Percentiles rank a stretch among this genome's conserved stretches.
These are phyloP conservation scores for Flaveria floridana DNA, from an alignment of 140 eudicot genomes.

Conservation along the genomic window DNA sequence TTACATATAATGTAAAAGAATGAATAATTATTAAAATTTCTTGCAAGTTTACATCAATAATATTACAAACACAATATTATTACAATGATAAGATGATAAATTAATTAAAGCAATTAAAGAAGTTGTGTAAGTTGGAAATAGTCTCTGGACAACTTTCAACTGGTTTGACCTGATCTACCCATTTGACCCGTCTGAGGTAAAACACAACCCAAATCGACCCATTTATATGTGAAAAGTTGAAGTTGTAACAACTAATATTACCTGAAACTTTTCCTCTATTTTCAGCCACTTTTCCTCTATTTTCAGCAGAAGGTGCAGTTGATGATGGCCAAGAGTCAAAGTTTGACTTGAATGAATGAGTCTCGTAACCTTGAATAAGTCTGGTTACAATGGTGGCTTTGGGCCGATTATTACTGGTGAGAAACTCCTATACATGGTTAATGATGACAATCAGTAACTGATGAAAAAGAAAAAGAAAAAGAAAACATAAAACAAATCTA, in stretches of 20 bases:
- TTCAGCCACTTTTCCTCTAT: slow-evolving; percentile 60
- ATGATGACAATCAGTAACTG: slow-evolving; percentile 13
- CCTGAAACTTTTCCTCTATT: slow-evolving; percentile 71
- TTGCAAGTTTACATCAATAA: neutral
- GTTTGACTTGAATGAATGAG: slow-evolving; percentile 84
- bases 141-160: neutral
- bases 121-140: neutral
- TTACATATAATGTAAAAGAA: neutral
- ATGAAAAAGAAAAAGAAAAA: neutral
- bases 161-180: neutral
- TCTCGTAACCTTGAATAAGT: slow-evolving; percentile 93
- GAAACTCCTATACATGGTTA: slow-evolving; percentile 56
- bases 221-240: neutral
- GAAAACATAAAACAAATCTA: neutral
- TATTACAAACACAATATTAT: neutral
- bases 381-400: slow-evolving; percentile 82
- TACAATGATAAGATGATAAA: neutral
- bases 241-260: slow-evolving; percentile 18
- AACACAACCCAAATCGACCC: neutral
- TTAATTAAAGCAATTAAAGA: neutral
- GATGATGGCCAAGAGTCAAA: slow-evolving; percentile 99
- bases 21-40: neutral
- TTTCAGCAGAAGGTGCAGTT: slow-evolving; percentile 79
- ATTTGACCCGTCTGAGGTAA: neutral
- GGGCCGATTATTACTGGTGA: slow-evolving; percentile 75